phyloP scores from a whole-genome alignment of 1,284 basidiomycete genomes.

The Porogramme epimiltina region DNA sequence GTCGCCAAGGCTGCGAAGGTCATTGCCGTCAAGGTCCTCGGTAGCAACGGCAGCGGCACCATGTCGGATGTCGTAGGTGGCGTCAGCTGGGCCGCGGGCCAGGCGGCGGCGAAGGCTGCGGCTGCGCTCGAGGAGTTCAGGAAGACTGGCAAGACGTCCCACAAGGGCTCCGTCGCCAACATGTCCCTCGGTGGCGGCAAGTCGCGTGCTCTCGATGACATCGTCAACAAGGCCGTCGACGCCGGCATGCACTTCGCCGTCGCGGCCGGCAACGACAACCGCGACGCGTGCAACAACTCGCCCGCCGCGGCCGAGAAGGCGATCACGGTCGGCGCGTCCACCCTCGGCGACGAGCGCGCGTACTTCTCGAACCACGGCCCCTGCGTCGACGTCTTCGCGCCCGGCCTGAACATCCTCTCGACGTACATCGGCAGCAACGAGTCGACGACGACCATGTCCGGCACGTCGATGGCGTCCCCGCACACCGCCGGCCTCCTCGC shows the following conservation, averaged over 20 bases:
- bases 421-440: constrained; percentile 65
- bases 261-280: constrained; percentile 69
- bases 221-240: constrained; percentile 86
- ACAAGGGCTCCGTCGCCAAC: constrained; percentile 95
- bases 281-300: constrained; percentile 69
- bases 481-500: constrained; percentile 69
- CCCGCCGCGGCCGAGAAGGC: constrained; percentile 69
- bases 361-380: constrained; percentile 78
- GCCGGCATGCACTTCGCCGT: constrained; percentile 93
- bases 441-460: constrained; percentile 66
- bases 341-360: constrained; percentile 70
- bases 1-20: constrained; percentile 94
- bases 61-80: constrained; percentile 95
- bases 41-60: constrained; percentile 90
- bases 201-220: constrained; percentile 83
- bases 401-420: constrained; percentile 68
- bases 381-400: constrained; percentile 78
- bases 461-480: constrained; percentile 62
- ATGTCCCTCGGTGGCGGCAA: constrained; percentile 98
- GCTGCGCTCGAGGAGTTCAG: constrained; percentile 66
- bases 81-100: constrained; percentile 80
- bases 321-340: constrained; percentile 79
- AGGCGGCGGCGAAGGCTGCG: constrained; percentile 58
- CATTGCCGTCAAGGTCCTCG: constrained; percentile 97
- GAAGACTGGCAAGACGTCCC: constrained; percentile 43